These are phyloP conservation scores for Arbutus unedo DNA, from an alignment of 148 eudicot species.

Conservation along the genomic window DNA sequence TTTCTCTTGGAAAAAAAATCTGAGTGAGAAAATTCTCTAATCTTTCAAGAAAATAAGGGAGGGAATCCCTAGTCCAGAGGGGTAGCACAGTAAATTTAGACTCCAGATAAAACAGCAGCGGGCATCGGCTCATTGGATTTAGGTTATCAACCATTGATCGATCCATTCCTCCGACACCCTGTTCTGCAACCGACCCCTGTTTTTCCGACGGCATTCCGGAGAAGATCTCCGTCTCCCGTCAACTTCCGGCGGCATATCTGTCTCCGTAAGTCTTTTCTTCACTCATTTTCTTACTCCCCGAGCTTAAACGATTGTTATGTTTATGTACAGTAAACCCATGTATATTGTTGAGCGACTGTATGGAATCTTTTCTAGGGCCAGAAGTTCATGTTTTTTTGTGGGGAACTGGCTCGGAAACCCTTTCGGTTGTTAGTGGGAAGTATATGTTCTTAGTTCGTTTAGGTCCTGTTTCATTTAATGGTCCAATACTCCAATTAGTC, in stretches of 20 bases:
- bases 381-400: neutral
- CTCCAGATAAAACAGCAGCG: neutral
- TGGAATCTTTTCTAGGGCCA: neutral
- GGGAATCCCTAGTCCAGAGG: neutral
- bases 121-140: neutral
- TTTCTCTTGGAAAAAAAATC: too few species aligned
- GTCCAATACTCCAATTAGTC: neutral
- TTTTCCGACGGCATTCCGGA: neutral
- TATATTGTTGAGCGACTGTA: neutral
- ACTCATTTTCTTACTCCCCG: neutral
- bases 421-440: too few species aligned
- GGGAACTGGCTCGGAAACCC: neutral
- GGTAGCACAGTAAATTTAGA: neutral
- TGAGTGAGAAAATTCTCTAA: too few species aligned
- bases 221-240: neutral
- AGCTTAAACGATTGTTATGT: neutral
- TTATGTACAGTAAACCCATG: neutral
- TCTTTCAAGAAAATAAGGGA: too few species aligned
- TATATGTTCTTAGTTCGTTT: neutral
- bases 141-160: neutral
- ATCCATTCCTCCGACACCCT: neutral
- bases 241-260: neutral
- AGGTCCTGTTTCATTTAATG: neutral
- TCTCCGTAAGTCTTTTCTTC: slow-evolving; percentile 3
- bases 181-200: neutral